phyloP scores from a whole-genome alignment of 2,329 filamentous ascomycete genomes.

The Blastomyces percursus region DNA sequence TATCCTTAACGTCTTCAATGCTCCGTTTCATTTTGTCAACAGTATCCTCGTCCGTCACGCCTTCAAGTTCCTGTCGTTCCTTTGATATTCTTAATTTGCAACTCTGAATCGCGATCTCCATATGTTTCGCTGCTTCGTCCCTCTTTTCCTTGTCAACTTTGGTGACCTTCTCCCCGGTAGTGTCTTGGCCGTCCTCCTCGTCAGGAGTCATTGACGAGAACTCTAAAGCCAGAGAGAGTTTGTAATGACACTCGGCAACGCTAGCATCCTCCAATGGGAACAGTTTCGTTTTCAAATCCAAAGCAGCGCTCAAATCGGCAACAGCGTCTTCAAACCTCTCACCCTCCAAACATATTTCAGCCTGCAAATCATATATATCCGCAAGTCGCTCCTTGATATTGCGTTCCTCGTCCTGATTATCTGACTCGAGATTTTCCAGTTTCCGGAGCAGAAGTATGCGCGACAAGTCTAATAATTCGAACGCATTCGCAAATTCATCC shows the following conservation, averaged over 20 bases:
- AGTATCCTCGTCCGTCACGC: conserved; percentile 32
- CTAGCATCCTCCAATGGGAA: conserved; percentile 72
- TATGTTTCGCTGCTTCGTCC: conserved; percentile 47
- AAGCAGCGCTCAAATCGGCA: conserved; percentile 63
- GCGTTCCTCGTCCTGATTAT: conserved; percentile 32
- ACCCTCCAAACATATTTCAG: conserved; percentile 94
- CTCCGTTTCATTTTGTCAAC: conserved; percentile 32
- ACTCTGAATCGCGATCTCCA: conserved; percentile 50
- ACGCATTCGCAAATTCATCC: conserved; percentile 54
- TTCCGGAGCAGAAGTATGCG: conserved; percentile 49
- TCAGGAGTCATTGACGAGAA: conserved; percentile 66
- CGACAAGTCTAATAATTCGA: conserved; percentile 53
- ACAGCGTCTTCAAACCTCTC: conserved; percentile 87
- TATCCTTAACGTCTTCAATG: conserved; percentile 50
- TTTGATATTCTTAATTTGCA: conserved; percentile 45
- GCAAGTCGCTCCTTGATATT: conserved; percentile 76
- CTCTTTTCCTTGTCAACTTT: conserved; percentile 45
- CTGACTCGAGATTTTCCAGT: conserved; percentile 35
- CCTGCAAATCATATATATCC: conserved; percentile 86
- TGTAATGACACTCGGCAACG: conserved; percentile 90
- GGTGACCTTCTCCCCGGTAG: conserved; percentile 27
- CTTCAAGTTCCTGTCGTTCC: conserved; percentile 39
- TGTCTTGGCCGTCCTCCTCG: conserved; percentile 31
- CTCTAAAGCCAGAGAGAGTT: conserved; percentile 86
- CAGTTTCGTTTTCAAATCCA: conserved; percentile 67